Evolutionary conservation across 129 eudicot species (phyloP).

Genomic region (Scalesia atractyloides): DNA sequence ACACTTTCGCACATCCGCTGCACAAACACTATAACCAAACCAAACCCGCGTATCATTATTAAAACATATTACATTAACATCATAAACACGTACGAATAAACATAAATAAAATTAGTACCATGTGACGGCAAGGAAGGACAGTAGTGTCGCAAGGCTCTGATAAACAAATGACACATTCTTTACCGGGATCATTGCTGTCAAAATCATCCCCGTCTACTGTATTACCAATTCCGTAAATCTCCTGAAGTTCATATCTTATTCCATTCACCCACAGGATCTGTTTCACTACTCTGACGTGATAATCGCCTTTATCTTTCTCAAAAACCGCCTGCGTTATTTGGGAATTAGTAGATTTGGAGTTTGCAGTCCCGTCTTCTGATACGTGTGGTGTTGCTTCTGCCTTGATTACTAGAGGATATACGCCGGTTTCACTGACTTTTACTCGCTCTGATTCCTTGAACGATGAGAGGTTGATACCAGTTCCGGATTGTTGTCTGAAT

Average conservation of each 20-base stretch:
- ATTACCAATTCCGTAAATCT: slow-evolving; percentile 93
- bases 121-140: slow-evolving; percentile 96
- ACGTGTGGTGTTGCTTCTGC: slow-evolving; percentile 71
- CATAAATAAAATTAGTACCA: slow-evolving; percentile 51
- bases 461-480: slow-evolving; percentile 71
- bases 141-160: slow-evolving; percentile 95
- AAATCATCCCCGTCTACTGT: slow-evolving; percentile 69
- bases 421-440: slow-evolving; percentile 51
- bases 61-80: not conserved
- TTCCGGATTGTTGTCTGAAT: slow-evolving; percentile 77
- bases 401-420: slow-evolving; percentile 81
- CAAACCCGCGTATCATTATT: not conserved
- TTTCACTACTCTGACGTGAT: slow-evolving; percentile 64
- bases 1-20: slow-evolving; percentile 89
- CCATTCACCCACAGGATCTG: slow-evolving; percentile 87
- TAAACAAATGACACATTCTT: slow-evolving; percentile 97
- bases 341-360: slow-evolving; percentile 56
- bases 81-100: not conserved
- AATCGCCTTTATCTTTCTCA: slow-evolving; percentile 79
- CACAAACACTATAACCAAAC: slow-evolving; percentile 87
- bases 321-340: slow-evolving; percentile 88
- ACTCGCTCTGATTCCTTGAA: slow-evolving; percentile 61
- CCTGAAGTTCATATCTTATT: slow-evolving; percentile 89
- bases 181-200: slow-evolving; percentile 87
- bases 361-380: slow-evolving; percentile 41